phyloP scores from a whole-genome alignment of 192 early-diverging fungal genomes.

The Podochytrium sp. region DNA sequence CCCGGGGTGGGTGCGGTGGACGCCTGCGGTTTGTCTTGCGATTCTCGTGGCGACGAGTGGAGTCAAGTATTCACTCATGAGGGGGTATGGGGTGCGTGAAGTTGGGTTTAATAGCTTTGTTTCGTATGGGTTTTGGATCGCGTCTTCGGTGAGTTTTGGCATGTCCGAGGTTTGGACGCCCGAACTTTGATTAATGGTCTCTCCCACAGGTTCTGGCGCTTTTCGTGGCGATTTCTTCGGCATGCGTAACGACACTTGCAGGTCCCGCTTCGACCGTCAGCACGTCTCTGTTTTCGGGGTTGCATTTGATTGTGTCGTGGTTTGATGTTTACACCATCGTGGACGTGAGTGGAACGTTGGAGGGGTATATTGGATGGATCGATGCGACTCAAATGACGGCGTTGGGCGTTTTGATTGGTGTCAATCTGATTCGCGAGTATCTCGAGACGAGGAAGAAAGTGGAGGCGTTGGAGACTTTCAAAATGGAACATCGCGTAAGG shows the following conservation, averaged over 20 bases:
- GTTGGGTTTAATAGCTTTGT: background rate
- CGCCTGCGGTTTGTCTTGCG: background rate
- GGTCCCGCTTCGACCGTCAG: constrained; percentile 13
- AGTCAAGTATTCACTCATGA: background rate
- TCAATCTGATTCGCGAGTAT: background rate
- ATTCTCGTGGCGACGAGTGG: background rate
- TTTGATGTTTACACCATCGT: background rate
- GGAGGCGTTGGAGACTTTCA: background rate
- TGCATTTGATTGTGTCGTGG: background rate
- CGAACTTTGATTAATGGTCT: background rate
- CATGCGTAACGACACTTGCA: background rate
- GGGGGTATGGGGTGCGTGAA: background rate
- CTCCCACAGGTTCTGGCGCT: background rate
- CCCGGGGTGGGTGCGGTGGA: background rate
- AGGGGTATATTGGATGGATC: background rate
- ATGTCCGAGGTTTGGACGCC: background rate
- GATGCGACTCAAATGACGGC: background rate
- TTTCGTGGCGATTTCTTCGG: background rate
- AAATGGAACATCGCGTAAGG: background rate
- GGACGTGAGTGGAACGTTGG: background rate
- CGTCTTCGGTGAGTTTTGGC: background rate
- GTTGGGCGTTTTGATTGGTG: background rate
- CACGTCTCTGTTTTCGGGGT: background rate
- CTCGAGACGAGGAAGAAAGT: background rate
- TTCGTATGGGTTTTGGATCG: background rate